Percentiles rank a stretch among this genome's conserved stretches.
Conservation (phyloP, 2,329 filamentous ascomycete species). For the Bipolaris victoriae region DNA sequence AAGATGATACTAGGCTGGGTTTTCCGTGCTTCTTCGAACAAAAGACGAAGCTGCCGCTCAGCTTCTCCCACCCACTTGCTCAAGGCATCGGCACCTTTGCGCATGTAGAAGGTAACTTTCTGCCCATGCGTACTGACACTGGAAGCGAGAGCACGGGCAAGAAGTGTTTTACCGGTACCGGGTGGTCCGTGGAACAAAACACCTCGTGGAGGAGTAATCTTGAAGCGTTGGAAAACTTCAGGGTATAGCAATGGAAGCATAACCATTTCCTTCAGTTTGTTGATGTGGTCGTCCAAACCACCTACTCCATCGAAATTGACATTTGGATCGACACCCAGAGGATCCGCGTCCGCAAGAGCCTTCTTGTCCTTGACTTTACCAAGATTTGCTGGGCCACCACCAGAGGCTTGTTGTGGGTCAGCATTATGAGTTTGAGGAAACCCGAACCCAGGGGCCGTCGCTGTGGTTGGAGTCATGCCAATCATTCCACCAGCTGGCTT, state of each 20-base stretch:
- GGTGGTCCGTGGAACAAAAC: constrained; percentile 97
- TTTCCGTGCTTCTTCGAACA: constrained; percentile 95
- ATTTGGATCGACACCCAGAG: constrained; percentile 87
- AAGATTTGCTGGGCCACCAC: constrained; percentile 77
- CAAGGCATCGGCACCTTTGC: constrained; percentile 94
- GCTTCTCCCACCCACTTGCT: constrained; percentile 99
- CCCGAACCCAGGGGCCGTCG: constrained; percentile 57
- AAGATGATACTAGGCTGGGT: constrained; percentile 99
- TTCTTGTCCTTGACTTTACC: constrained; percentile 95
- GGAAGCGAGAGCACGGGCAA: constrained; percentile 89
- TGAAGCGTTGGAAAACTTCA: constrained; percentile 88
- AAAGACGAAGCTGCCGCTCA: constrained; percentile 87
- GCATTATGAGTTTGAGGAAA: constrained; percentile 64
- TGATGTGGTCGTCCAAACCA: constrained; percentile 89
- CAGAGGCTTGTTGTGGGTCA: constrained; percentile 61
- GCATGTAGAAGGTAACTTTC: constrained; percentile 99
- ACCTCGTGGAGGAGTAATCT: constrained; percentile 91
- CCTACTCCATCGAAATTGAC: constrained; percentile 96
- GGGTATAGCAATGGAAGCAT: constrained; percentile 92
- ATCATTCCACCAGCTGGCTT: constrained; percentile 65
- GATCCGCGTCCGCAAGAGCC: constrained; percentile 89
- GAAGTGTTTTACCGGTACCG: constrained; percentile 96
- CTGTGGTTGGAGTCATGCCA: constrained; percentile 66
- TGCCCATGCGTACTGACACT: constrained; percentile 86
- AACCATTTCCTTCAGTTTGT: constrained; percentile 98